phyloP scores from a whole-genome alignment of 2,329 filamentous ascomycete species.

The Aspergillus intermedius region DNA sequence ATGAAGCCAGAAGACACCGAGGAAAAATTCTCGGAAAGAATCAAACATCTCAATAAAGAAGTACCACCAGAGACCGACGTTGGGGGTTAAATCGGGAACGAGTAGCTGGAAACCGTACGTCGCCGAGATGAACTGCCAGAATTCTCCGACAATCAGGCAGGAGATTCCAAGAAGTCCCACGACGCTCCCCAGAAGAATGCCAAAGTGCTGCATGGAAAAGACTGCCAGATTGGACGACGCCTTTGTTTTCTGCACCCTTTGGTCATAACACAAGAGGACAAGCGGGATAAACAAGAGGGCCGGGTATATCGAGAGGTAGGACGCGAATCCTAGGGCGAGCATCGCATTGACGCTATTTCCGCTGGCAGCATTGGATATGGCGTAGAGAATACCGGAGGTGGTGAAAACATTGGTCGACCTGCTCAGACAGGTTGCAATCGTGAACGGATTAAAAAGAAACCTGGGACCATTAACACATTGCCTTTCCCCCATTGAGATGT shows the following conservation, averaged over 20 bases:
- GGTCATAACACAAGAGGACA: constrained; percentile 72
- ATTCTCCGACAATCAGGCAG: constrained; percentile 63
- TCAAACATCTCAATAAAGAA: constrained; percentile 99
- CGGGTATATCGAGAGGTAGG: constrained; percentile 89
- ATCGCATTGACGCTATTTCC: constrained; percentile 70
- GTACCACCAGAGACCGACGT: constrained; percentile 98
- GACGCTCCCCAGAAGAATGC: constrained; percentile 51
- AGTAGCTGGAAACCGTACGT: constrained; percentile 92
- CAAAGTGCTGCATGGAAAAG: constrained; percentile 53
- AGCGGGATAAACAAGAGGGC: constrained; percentile 78
- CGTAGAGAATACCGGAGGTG: constrained; percentile 77
- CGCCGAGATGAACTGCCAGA: constrained; percentile 79
- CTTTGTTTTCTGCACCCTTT: constrained; percentile 37
- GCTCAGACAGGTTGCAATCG: constrained; percentile 81
- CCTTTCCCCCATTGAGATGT: not conserved
- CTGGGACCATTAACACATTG: constrained; percentile 38
- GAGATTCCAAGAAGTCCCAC: constrained; percentile 64
- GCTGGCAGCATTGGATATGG: constrained; percentile 70
- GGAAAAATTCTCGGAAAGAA: constrained; percentile 92
- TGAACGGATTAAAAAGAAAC: constrained; percentile 92
- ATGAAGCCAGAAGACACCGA: constrained; percentile 97
- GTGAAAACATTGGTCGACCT: constrained; percentile 85
- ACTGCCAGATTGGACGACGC: constrained; percentile 21
- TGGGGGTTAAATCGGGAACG: constrained; percentile 86
- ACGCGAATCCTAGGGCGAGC: constrained; percentile 76